These are phyloP conservation scores for Ajuga reptans DNA, from an alignment of 305 asterid genomes.

Conservation along the genomic window DNA sequence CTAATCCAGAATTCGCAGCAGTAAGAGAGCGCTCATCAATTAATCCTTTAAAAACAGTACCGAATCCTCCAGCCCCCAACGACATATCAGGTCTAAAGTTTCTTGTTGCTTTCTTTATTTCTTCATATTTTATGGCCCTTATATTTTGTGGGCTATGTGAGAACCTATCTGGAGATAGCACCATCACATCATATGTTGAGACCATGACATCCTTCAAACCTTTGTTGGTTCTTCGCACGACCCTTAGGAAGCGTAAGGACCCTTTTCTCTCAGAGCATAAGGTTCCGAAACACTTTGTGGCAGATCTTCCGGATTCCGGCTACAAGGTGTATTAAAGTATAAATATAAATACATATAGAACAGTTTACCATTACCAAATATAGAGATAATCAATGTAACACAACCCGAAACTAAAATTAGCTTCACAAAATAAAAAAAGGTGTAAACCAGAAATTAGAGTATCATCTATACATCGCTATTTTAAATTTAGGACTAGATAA, in stretches of 20 bases:
- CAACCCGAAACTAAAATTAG: too few relatives aligned
- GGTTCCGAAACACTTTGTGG: too few relatives aligned
- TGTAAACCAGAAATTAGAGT: too few relatives aligned
- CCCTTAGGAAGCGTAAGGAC: too few relatives aligned
- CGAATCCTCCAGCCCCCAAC: neutral
- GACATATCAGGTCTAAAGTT: neutral
- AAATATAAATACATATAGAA: neutral
- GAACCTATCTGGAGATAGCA: neutral
- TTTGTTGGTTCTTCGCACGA: too few relatives aligned
- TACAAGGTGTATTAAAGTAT: neutral
- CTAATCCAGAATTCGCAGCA: slow-evolving; percentile 45
- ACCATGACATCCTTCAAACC: neutral
- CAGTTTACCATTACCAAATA: neutral
- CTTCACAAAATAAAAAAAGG: too few relatives aligned
- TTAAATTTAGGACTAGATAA: too few relatives aligned
- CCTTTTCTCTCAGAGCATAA: too few relatives aligned
- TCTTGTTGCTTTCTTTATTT: slow-evolving; percentile 12
- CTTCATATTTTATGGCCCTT: neutral
- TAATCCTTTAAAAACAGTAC: slow-evolving; percentile 6
- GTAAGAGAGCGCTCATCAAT: slow-evolving; percentile 18
- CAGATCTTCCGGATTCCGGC: too few relatives aligned
- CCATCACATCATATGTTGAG: neutral
- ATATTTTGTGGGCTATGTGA: neutral
- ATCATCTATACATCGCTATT: too few relatives aligned
- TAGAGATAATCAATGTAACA: too few relatives aligned